A percentile compares a stretch with the other conserved stretches of the same genome.
Evolutionary conservation across 805 yeast genomes (phyloP).

Genomic region (Soucietia sequanensis): DNA sequence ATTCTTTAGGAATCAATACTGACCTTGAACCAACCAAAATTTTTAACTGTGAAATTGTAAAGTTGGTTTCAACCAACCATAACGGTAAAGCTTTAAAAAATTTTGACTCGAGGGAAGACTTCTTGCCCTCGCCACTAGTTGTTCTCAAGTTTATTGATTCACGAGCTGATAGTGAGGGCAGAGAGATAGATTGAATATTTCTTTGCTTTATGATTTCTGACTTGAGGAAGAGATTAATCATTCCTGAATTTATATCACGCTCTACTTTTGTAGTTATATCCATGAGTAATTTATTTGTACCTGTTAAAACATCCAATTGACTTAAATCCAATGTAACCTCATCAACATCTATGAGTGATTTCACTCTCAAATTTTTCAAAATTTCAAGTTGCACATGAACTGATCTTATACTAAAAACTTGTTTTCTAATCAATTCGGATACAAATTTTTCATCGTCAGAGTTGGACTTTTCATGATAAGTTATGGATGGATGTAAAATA

Average conservation of each 20-base stretch:
- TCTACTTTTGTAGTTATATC: constrained; percentile 24
- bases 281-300: constrained; percentile 27
- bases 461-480: constrained; percentile 26
- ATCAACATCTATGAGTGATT: constrained; percentile 16
- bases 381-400: constrained; percentile 20
- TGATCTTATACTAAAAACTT: constrained; percentile 20
- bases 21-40: constrained; percentile 38
- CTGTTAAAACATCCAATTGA: constrained; percentile 28
- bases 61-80: constrained; percentile 30
- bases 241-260: constrained; percentile 24
- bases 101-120: constrained; percentile 8
- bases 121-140: neutral
- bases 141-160: no score
- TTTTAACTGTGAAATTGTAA: constrained; percentile 13
- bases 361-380: constrained; percentile 26
- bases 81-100: constrained; percentile 27
- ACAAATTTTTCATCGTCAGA: constrained; percentile 2
- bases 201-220: constrained; percentile 14
- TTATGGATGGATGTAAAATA: constrained; percentile 29
- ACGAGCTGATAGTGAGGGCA: neutral
- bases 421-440: constrained; percentile 12
- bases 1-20: constrained; percentile 28
- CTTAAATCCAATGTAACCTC: constrained; percentile 24
- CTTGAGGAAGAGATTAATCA: constrained; percentile 26
- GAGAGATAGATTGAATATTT: neutral